These are phyloP conservation scores for Wickerhamomyces xylosicus DNA, from an alignment of 805 yeast species.

Conservation along the genomic window DNA sequence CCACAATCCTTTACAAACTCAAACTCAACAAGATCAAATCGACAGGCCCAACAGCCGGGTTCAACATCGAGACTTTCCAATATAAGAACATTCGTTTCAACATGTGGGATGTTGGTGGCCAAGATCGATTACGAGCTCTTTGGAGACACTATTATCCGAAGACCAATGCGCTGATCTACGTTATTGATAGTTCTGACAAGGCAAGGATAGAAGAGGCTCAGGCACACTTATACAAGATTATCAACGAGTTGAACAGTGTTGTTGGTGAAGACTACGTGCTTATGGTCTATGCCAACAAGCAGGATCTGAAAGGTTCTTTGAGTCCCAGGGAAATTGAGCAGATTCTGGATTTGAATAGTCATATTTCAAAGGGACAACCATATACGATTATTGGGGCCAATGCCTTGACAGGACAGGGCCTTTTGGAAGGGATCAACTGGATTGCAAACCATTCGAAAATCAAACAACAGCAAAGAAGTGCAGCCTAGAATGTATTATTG, in stretches of 20 bases:
- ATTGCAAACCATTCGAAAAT: conserved; percentile 49
- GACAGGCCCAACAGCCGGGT: conserved; percentile 90
- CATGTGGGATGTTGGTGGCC: conserved; percentile 96
- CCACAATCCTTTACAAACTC: conserved; percentile 75
- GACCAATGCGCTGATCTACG: conserved; percentile 84
- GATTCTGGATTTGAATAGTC: conserved; percentile 47
- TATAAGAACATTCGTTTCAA: conserved; percentile 76
- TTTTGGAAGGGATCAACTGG: conserved; percentile 84
- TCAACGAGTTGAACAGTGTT: conserved; percentile 58
- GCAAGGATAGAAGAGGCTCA: conserved; percentile 70
- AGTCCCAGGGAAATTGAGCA: conserved; percentile 81
- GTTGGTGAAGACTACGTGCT: conserved; percentile 62
- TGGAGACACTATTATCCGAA: conserved; percentile 97
- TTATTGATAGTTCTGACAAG: conserved; percentile 72
- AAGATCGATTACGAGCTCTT: conserved; percentile 79
- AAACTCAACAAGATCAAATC: conserved; percentile 66
- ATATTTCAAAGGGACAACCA: conserved; percentile 53
- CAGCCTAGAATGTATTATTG: background rate
- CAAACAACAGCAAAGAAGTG: conserved; percentile 1
- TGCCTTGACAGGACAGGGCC: conserved; percentile 84
- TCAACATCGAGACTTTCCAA: conserved; percentile 81
- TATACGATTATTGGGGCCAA: conserved; percentile 92
- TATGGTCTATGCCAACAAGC: conserved; percentile 86
- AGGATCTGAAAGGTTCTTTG: conserved; percentile 86
- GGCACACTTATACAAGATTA: conserved; percentile 64